phyloP scores from a whole-genome alignment of 768 basidiomycete species.

The Aureoboletus auriporus region DNA sequence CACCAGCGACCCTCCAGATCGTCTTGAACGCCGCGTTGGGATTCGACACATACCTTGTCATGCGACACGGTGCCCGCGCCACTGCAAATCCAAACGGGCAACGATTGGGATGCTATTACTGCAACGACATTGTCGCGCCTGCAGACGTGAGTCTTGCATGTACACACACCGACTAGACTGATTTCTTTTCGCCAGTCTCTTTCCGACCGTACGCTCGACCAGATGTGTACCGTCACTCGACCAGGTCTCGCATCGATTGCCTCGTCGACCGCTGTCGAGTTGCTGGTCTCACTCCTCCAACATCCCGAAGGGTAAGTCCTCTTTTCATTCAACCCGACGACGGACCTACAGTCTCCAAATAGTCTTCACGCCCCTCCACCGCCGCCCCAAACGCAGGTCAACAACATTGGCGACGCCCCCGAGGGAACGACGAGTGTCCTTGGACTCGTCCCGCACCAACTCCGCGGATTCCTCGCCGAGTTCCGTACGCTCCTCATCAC shows the following conservation, averaged over 20 bases:
- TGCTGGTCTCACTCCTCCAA: constrained; percentile 84
- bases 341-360: constrained; percentile 12
- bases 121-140: constrained; percentile 97
- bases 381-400: constrained; percentile 34
- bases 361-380: constrained; percentile 72
- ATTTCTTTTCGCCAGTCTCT: constrained; percentile 41
- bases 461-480: constrained; percentile 85
- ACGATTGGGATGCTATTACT: constrained; percentile 91
- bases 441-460: constrained; percentile 89
- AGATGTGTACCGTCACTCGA: constrained; percentile 98
- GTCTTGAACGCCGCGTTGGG: constrained; percentile 93
- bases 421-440: constrained; percentile 50
- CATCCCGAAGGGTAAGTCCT: constrained; percentile 76
- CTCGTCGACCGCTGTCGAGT: constrained; percentile 86
- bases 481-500: constrained; percentile 83
- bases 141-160: constrained; percentile 64
- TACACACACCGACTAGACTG: not conserved
- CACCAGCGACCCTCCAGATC: constrained; percentile 45
- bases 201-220: constrained; percentile 91
- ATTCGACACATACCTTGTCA: constrained; percentile 94
- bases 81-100: constrained; percentile 17
- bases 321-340: not conserved
- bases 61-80: constrained; percentile 83
- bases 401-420: constrained; percentile 4
- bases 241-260: constrained; percentile 94